Base-by-base conservation (phyloP, 139 green algal genomes). In the Tetradesmus lagerheimii region DNA sequence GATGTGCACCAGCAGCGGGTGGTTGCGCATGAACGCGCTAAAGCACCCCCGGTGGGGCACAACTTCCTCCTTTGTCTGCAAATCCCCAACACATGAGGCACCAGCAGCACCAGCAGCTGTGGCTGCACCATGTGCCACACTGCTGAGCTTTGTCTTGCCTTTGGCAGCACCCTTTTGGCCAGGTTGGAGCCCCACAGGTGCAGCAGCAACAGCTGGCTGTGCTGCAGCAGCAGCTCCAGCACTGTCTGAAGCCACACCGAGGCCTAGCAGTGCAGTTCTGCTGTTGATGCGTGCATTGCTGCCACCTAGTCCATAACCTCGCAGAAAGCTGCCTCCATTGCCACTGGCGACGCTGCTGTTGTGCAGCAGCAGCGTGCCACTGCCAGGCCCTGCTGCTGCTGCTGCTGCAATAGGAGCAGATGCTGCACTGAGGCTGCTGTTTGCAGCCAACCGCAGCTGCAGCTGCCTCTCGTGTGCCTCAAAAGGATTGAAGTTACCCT, bases 1-100 rank as follows among this genome's bases (percentile, higher is more conserved):
- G 25, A 88, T 88, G 83, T 88, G 83, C 35, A 57, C 37, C 57
- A 88, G 62, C 83, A 88, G 29, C 27, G 83, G 83, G 38, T 88
- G 83, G 25, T 57, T 62, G 20, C 34, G 39, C 57, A 88, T 31
- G 45, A 80, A 88, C 14, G 12, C 38, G 4, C 38, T 53, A 34
- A 76, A 78, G 16, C 23, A 67, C 23, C 43, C 45, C 11, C 41
- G 27, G 41, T 62, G n/a, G 5, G 39, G 15, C 20, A 38, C 39
- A 41, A 81, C 34, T 81, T 38, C 34, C 23, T 81, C 35, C 38
- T 57, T 41, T 39, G 20, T 35, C 9, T 45, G 14, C 20, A 15
- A 35, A 37, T 47, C 25, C 83, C 43, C 12, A 39, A 25, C 35
- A 41, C 50, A 64, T 5, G 50, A 64, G 5, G 83, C 57, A 16